Evolutionary conservation across 2,329 filamentous ascomycete genomes (phyloP), one percentile per base, ranked within the genome.

Genomic region (Calonectria ilicicola): DNA sequence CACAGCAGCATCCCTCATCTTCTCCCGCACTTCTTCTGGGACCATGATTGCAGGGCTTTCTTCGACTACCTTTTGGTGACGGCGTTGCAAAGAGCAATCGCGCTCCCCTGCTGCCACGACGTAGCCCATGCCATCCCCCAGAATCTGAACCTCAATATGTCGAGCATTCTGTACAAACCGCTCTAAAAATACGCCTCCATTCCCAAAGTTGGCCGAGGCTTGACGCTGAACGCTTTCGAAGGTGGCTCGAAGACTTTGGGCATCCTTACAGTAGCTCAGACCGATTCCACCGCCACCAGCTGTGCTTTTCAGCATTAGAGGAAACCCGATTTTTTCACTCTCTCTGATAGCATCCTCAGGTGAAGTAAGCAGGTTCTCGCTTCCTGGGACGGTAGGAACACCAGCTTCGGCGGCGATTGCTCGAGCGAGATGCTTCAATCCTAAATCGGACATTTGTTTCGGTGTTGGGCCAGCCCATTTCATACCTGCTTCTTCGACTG

Each of bases 391-490:
- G 6, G 81, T 76, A 0, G 83, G 81, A 0, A 86, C 84, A 0
- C 78, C 79, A 0, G 80, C 79, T 0, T 72, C 60, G 2, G 73
- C 53, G 1, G 83, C 83, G 15, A 85, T 80, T 7, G 79, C 79
- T 10, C 85, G 80, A 17, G 85, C 84, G 0, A 78, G 73, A 63
- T 85, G 83, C 51, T 86, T 86, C 23, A 84, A 60, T 0, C 85
- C 85, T 6, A 86, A 75, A 27, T 81, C 80, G 2, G 77, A 75
- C 77, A 86, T 86, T 15, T 83, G 81, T 15, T 86, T 82, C 0
- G 90, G 84, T 15, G 85, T 86, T 2, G 92, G 92, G 0, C 92
- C 92, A 17, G 90, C 86, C 84, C 90, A 93, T 2, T 85, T 83
- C 72, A 93, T 84, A 0, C 90, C 92, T 1, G 87, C 88, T 10